Percentiles rank a stretch among this genome's conserved stretches.
Conservation (phyloP, 169 alveolate genomes). For the Babesia bovis region DNA sequence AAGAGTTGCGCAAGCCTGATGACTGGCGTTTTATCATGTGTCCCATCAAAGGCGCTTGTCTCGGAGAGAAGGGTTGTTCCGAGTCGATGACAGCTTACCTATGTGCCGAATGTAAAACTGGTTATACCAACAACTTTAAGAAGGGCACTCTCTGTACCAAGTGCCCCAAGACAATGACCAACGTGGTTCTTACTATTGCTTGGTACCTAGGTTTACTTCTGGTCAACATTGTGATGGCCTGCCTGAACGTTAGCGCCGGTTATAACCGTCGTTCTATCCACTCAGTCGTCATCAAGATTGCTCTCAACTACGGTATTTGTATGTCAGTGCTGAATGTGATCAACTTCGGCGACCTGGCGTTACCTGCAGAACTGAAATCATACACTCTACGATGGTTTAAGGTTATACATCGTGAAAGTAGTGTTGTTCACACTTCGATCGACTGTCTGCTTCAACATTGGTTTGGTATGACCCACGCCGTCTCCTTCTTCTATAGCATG, state of each 20-base stretch:
- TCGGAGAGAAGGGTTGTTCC: conserved; percentile 75
- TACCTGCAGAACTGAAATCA: conserved; percentile 64
- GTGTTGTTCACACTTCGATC: conserved; percentile 63
- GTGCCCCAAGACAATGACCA: conserved; percentile 70
- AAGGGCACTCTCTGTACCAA: conserved; percentile 70
- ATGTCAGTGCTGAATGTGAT: conserved; percentile 76
- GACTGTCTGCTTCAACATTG: conserved; percentile 78
- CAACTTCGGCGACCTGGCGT: conserved; percentile 61
- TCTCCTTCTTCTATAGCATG: conserved; percentile 79
- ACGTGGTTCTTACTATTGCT: conserved; percentile 53
- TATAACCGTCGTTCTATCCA: conserved; percentile 83
- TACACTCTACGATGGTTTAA: conserved; percentile 12
- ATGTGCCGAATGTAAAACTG: conserved; percentile 80
- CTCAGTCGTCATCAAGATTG: conserved; percentile 83
- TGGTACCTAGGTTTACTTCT: conserved; percentile 69
- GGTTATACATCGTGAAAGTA: conserved; percentile 26
- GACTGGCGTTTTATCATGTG: conserved; percentile 83
- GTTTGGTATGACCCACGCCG: conserved; percentile 69
- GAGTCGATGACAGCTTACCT: conserved; percentile 78
- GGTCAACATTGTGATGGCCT: conserved; percentile 80
- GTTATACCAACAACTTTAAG: conserved; percentile 79
- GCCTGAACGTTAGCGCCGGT: conserved; percentile 83
- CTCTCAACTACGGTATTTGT: conserved; percentile 77
- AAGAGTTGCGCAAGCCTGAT: conserved; percentile 68
- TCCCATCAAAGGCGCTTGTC: conserved; percentile 80